Percentiles rank a stretch among this genome's conserved stretches.
These are phyloP conservation scores for Mycena vitilis DNA, from an alignment of 768 basidiomycete species.

Conservation along the genomic window DNA sequence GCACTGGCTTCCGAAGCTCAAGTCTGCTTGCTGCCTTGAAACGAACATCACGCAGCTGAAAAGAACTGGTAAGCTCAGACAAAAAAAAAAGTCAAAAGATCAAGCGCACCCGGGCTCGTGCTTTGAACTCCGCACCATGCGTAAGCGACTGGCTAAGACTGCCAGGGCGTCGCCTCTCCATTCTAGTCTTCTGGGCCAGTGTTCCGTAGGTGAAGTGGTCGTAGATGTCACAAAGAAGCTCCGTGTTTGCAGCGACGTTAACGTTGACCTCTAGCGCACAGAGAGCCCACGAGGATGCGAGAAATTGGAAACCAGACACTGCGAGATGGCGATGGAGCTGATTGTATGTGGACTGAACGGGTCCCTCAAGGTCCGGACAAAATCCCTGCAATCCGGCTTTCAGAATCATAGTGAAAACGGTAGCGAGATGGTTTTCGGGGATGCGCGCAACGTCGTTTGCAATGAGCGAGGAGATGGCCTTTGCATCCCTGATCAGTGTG, in stretches of 20 bases:
- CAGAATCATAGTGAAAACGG: constrained; percentile 17
- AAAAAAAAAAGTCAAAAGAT: background rate
- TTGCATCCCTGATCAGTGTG: constrained; percentile 3
- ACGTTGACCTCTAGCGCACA: background rate
- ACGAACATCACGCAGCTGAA: constrained; percentile 6
- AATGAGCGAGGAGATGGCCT: constrained; percentile 15
- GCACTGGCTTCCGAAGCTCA: constrained; percentile 17
- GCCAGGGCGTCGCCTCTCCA: no score
- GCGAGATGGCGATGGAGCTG: constrained; percentile 18
- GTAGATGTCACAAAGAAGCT: constrained; percentile 28
- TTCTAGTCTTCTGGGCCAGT: constrained; percentile 15
- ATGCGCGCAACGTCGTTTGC: constrained; percentile 24
- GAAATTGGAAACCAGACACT: constrained; percentile 8
- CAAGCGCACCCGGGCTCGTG: constrained; percentile 15
- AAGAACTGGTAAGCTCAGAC: background rate
- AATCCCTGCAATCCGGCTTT: constrained; percentile 12
- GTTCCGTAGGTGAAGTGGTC: constrained; percentile 25
- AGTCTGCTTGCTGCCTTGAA: background rate
- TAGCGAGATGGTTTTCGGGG: constrained; percentile 14
- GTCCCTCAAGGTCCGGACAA: constrained; percentile 22
- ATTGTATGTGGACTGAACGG: constrained; percentile 22
- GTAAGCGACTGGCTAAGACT: constrained; percentile 4
- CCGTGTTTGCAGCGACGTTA: background rate
- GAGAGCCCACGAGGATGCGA: constrained; percentile 2
- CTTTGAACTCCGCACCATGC: constrained; percentile 9